Base-by-base conservation (phyloP, 768 basidiomycete species). In the Baorangia bicolor region DNA sequence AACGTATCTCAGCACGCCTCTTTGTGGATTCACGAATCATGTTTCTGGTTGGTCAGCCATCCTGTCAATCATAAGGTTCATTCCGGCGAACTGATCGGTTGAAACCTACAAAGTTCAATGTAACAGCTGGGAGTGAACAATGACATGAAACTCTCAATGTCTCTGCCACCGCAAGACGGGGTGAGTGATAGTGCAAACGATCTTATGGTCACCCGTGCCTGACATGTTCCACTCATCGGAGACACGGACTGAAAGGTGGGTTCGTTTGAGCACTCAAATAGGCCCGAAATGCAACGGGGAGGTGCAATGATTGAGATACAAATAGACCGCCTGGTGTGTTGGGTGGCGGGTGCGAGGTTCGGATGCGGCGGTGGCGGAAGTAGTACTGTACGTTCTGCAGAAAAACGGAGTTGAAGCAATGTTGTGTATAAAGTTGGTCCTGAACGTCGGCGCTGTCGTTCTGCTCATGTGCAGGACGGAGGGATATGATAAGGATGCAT, bases 21-120 rank as follows among this genome's bases (percentile, higher is more conserved):
- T 14, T 9, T 18, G 14, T 47, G 13, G n/a, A 28, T 12, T 18
- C 27, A 35, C 9, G 31, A 27, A 40, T 28, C 35, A 7, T 23
- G 31, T 20, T 21, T 41, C 35, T 40, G 53, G 33, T 3, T 33
- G 33, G 53, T 28, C 11, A 16, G 27, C n/a, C 33, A 27, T 21
- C n/a, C 21, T 58, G 47, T 33, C 35, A 50, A n/a, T 45, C 54
- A 37, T 48, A 28, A 27, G 10, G 31, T 44, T 48, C 45, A 57
- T 57, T 20, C 20, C 33, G 45, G 44, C 4, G 40, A 40, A 34
- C 25, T 39, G 37, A 31, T 27, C 23, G 4, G 28, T 35, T 11
- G 21, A 23, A 23, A 21, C 16, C 28, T 33, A 43, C 46, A 37
- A 33, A 58, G 56, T 50, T 57, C 46, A 51, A 58, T 59, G 35